These are phyloP conservation scores for Arthroderma uncinatum DNA, from an alignment of 2,329 filamentous ascomycete genomes.

Conservation along the genomic window DNA sequence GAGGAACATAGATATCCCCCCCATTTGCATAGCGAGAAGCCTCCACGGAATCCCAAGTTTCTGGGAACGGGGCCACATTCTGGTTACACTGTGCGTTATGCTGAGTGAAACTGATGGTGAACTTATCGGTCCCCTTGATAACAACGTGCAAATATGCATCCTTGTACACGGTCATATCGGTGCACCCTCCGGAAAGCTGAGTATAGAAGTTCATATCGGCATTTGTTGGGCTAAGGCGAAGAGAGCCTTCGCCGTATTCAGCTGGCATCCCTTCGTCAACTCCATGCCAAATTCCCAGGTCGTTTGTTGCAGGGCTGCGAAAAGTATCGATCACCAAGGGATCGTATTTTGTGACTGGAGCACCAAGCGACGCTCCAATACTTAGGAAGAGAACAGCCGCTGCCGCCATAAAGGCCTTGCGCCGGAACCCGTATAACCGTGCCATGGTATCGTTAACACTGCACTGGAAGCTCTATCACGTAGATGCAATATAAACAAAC, in stretches of 20 bases:
- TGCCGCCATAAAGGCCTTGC: background rate
- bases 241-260: constrained; percentile 40
- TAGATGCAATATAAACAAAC: background rate
- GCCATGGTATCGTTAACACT: background rate
- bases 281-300: constrained; percentile 55
- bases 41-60: constrained; percentile 58
- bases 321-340: constrained; percentile 51
- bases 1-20: constrained; percentile 53
- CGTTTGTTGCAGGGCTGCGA: constrained; percentile 42
- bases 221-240: constrained; percentile 49
- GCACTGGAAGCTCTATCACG: background rate
- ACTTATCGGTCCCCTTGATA: constrained; percentile 51
- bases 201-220: constrained; percentile 53
- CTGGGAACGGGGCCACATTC: constrained; percentile 48
- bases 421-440: background rate
- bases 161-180: constrained; percentile 44
- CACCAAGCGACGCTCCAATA: background rate
- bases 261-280: constrained; percentile 49
- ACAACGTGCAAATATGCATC: constrained; percentile 54
- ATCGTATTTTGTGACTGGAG: background rate
- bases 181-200: constrained; percentile 46
- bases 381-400: background rate
- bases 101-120: constrained; percentile 55
- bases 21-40: constrained; percentile 47
- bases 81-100: constrained; percentile 52